phyloP scores from a whole-genome alignment of 345 rosid genomes.

The Corchorus capsularis region DNA sequence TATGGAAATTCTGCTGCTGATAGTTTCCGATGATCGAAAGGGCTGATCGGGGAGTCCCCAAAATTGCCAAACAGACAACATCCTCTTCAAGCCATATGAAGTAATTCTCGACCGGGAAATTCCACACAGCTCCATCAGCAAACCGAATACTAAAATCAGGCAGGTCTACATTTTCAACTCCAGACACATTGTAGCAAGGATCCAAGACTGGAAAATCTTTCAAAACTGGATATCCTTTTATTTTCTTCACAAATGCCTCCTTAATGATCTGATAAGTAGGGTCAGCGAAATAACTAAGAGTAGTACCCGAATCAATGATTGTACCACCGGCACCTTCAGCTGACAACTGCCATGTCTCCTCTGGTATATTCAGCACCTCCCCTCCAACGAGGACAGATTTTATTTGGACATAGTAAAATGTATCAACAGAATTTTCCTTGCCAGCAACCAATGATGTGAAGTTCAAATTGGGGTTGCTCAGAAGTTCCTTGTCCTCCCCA shows the following conservation, averaged over 20 bases:
- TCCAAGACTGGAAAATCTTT: constrained; percentile 59
- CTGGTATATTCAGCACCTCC: constrained; percentile 60
- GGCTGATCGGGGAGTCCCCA: constrained; percentile 75
- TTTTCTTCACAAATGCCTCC: constrained; percentile 60
- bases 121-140: constrained; percentile 81
- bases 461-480: constrained; percentile 58
- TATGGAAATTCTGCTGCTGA: constrained; percentile 87
- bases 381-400: constrained; percentile 71
- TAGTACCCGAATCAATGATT: constrained; percentile 82
- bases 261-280: constrained; percentile 65
- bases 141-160: constrained; percentile 77
- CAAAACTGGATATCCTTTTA: constrained; percentile 55
- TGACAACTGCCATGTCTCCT: constrained; percentile 66
- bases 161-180: constrained; percentile 52
- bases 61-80: constrained; percentile 76
- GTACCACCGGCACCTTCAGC: constrained; percentile 75
- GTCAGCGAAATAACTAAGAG: constrained; percentile 67
- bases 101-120: constrained; percentile 85
- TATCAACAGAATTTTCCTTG: constrained; percentile 56
- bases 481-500: constrained; percentile 67
- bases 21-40: constrained; percentile 89
- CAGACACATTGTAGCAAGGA: constrained; percentile 91
- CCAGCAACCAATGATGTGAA: constrained; percentile 69
- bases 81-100: constrained; percentile 62
- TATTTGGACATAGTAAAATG: constrained; percentile 78